phyloP scores from a whole-genome alignment of 106 monocot species.

The Dendrobium huoshanense region DNA sequence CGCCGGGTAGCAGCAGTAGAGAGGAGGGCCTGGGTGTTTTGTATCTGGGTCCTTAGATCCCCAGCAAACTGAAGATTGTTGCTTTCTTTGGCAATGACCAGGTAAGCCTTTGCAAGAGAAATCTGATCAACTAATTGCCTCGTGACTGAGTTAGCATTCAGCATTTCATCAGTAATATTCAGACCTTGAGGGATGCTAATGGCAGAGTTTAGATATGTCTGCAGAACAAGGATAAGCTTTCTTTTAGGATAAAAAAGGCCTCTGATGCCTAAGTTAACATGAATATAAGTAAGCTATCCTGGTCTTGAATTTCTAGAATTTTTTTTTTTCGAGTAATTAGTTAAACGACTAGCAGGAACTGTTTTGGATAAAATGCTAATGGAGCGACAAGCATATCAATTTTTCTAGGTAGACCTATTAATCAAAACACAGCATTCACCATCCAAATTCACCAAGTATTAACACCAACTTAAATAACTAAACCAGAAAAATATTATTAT shows the following conservation, averaged over 20 bases:
- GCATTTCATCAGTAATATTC: conserved; percentile 46
- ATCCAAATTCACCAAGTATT: background rate
- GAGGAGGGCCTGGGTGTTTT: conserved; percentile 40
- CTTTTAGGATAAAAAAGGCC: background rate
- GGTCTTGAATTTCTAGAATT: background rate
- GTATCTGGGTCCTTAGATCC: conserved; percentile 37
- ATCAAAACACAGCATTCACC: background rate
- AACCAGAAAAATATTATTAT: background rate
- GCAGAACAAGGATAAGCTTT: conserved; percentile 8
- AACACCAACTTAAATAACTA: background rate
- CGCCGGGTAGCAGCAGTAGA: conserved; percentile 25
- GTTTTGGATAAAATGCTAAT: background rate
- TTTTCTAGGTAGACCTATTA: background rate
- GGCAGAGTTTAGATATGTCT: conserved; percentile 26
- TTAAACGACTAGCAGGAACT: background rate
- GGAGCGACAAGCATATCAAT: background rate
- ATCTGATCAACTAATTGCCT: conserved; percentile 59
- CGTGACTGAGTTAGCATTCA: conserved; percentile 33
- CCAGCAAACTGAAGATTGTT: conserved; percentile 43
- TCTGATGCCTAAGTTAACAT: background rate
- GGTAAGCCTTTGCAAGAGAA: conserved; percentile 47
- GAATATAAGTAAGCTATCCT: background rate
- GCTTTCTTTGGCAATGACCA: conserved; percentile 51
- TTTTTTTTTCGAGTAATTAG: background rate
- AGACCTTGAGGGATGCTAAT: conserved; percentile 24